Evolutionary conservation across 371 early-diverging fungal species (phyloP).

Genomic region (Umbelopsis sp.): DNA sequence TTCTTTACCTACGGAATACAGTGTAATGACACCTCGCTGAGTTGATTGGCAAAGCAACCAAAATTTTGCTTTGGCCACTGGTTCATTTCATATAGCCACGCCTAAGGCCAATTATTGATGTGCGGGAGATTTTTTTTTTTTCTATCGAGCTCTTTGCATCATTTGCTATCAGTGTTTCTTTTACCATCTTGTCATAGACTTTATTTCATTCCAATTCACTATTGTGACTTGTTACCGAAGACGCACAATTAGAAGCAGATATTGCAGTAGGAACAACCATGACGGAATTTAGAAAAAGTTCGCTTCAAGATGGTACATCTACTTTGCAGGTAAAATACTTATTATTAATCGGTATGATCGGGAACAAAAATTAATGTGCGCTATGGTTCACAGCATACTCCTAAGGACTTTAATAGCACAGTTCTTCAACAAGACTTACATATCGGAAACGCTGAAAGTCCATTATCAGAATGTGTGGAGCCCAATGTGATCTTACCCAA

Average conservation of each 20-base stretch:
- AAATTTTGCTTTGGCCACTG: constrained; percentile 4
- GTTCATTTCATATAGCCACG: constrained; percentile 1
- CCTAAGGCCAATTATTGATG: neutral
- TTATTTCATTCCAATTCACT: neutral
- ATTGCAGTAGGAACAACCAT: neutral
- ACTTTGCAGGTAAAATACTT: neutral
- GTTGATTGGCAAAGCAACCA: constrained; percentile 4
- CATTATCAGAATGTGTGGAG: no score
- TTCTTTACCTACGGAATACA: neutral
- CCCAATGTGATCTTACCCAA: no score
- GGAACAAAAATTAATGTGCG: neutral
- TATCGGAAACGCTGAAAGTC: no score
- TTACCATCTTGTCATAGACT: neutral
- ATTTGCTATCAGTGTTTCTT: neutral
- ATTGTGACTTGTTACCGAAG: neutral
- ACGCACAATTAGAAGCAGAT: neutral
- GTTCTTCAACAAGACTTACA: no score
- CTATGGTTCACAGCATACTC: neutral
- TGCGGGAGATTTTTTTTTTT: neutral
- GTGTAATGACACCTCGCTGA: neutral
- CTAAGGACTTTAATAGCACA: no score
- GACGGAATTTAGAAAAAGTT: neutral
- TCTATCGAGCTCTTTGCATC: no score
- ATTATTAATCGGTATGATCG: no score
- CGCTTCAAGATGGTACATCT: neutral